phyloP scores from a whole-genome alignment of 352 stramenopile genomes.

The Hyaloperonospora brassicae region DNA sequence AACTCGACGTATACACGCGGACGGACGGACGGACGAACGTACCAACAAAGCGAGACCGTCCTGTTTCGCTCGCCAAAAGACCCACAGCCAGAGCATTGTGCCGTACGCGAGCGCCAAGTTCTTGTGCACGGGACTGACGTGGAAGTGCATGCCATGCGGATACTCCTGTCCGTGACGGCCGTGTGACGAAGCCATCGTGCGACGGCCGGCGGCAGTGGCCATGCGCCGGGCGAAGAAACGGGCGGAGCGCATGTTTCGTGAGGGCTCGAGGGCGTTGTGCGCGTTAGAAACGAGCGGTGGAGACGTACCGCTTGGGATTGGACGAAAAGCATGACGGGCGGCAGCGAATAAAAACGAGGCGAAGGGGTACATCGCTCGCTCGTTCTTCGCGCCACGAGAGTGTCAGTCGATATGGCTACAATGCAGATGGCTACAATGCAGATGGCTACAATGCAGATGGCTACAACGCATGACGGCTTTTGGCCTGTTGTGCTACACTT shows the following conservation, averaged over 20 bases:
- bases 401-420: no score
- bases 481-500: no score
- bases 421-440: no score
- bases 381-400: no score
- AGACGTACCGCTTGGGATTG: conserved; percentile 12
- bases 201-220: conserved; percentile 30
- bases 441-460: no score
- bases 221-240: conserved; percentile 48
- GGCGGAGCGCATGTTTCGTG: conserved; percentile 31
- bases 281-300: conserved; percentile 23
- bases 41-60: conserved; percentile 76
- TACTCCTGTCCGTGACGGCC: conserved; percentile 48
- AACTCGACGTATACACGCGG: background rate
- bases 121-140: conserved; percentile 84
- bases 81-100: conserved; percentile 87
- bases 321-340: conserved; percentile 8
- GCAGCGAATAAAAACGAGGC: conserved; percentile 6
- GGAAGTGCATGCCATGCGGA: conserved; percentile 84
- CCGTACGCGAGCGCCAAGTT: conserved; percentile 80
- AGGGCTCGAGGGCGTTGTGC: conserved; percentile 7
- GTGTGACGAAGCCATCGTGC: conserved; percentile 53
- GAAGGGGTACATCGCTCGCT: no score
- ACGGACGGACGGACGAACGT: background rate
- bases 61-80: conserved; percentile 86
- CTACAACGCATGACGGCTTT: no score